Percentiles rank a stretch among this genome's conserved stretches.
These are phyloP conservation scores for Fusarium sp. DNA, from an alignment of 2,329 filamentous ascomycete genomes.

Conservation along the genomic window DNA sequence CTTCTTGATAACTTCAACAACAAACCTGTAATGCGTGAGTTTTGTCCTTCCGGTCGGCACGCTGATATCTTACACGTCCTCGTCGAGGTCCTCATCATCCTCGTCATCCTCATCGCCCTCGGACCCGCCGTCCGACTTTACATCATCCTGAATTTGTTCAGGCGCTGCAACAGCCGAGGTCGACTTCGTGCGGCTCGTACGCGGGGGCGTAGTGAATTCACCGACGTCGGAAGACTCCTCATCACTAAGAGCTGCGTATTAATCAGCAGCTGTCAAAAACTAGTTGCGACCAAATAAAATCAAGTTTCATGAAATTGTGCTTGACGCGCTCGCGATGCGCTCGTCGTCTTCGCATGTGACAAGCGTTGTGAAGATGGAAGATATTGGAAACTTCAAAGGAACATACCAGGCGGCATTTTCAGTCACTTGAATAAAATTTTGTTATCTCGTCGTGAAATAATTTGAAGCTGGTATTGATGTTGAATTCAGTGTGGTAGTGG, in stretches of 20 bases:
- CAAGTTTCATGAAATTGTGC: not conserved
- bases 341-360: conserved; percentile 10
- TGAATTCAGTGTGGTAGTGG: not conserved
- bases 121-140: conserved; percentile 50
- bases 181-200: conserved; percentile 48
- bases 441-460: not conserved
- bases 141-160: conserved; percentile 39
- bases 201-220: conserved; percentile 45
- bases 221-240: conserved; percentile 54
- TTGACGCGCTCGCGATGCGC: conserved; percentile 24
- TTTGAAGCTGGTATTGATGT: not conserved
- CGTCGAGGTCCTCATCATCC: conserved; percentile 57
- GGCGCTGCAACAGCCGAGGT: conserved; percentile 33
- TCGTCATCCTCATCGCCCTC: conserved; percentile 54
- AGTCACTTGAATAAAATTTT: not conserved
- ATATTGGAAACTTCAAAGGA: not conserved
- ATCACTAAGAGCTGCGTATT: conserved; percentile 55
- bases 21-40: conserved; percentile 65
- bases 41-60: conserved; percentile 14
- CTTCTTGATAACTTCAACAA: conserved; percentile 79
- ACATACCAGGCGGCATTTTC: conserved; percentile 50
- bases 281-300: conserved; percentile 10
- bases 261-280: conserved; percentile 35
- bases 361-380: not conserved
- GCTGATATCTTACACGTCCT: conserved; percentile 58